These are phyloP conservation scores for Mycogone perniciosa DNA, from an alignment of 2,329 filamentous ascomycete species.

Conservation along the genomic window DNA sequence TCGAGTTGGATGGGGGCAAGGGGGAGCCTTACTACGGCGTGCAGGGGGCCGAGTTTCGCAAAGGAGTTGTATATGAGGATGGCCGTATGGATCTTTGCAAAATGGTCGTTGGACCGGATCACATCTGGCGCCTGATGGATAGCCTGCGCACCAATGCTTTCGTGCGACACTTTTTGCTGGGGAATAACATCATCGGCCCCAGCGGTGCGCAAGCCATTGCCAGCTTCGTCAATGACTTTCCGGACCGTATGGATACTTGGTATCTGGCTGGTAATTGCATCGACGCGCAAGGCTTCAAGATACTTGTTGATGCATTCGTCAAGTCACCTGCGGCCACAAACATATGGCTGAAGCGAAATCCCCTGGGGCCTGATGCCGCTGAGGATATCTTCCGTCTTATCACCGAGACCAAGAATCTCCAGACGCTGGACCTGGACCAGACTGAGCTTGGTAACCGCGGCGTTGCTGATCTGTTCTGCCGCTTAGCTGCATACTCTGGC, in stretches of 20 bases:
- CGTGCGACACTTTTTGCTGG: slow-evolving; percentile 46
- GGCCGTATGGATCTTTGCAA: slow-evolving; percentile 50
- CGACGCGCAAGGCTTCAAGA: slow-evolving; percentile 33
- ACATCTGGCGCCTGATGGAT: slow-evolving; percentile 44
- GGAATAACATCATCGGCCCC: slow-evolving; percentile 49
- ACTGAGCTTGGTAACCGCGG: slow-evolving; percentile 44
- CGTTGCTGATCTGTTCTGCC: slow-evolving; percentile 36
- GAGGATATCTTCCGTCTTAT: slow-evolving; percentile 39
- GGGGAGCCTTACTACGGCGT: slow-evolving; percentile 32
- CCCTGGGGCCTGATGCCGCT: slow-evolving; percentile 35
- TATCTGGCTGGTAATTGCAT: slow-evolving; percentile 51
- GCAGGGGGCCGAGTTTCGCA: slow-evolving; percentile 30
- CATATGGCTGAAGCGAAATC: slow-evolving; percentile 50
- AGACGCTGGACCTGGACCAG: slow-evolving; percentile 48
- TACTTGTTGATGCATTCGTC: slow-evolving; percentile 39
- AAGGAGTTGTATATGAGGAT: slow-evolving; percentile 43
- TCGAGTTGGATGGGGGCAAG: slow-evolving; percentile 28
- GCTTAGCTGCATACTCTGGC: slow-evolving; percentile 26
- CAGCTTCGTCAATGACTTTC: slow-evolving; percentile 38
- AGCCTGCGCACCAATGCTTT: slow-evolving; percentile 41
- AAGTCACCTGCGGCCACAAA: slow-evolving; percentile 39
- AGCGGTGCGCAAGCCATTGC: slow-evolving; percentile 40
- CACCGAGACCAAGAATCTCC: slow-evolving; percentile 34
- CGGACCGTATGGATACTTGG: slow-evolving; percentile 47
- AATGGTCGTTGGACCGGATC: slow-evolving; percentile 46